Percentiles rank a stretch among this genome's conserved stretches.
These are phyloP conservation scores for Paratrypanosoma confusum DNA, from an alignment of 208 protist genomes.

Conservation along the genomic window DNA sequence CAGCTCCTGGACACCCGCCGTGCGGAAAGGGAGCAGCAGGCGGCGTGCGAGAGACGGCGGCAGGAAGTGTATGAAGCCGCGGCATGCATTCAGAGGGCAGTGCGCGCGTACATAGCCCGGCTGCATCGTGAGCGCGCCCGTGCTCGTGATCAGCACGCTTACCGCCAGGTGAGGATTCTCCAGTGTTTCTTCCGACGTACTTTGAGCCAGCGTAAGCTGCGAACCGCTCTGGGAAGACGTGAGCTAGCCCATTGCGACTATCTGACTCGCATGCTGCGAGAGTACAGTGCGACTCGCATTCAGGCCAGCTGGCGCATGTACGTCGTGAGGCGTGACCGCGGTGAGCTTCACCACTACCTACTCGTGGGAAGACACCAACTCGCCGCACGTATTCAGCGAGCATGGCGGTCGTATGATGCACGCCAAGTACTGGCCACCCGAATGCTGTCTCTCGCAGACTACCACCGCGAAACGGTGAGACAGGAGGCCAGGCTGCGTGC, in stretches of 20 bases:
- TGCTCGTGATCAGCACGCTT: background rate
- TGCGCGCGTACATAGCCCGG: conserved; percentile 24
- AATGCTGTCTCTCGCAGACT: no score
- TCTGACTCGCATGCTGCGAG: conserved; percentile 4
- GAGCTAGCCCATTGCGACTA: no score
- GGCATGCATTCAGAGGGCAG: conserved; percentile 29
- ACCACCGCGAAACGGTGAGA: no score
- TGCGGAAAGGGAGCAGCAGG: conserved; percentile 5
- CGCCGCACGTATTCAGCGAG: conserved; percentile 33
- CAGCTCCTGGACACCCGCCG: conserved; percentile 12
- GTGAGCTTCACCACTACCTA: conserved; percentile 31
- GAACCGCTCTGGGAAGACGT: no score
- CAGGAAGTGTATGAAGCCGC: conserved; percentile 48
- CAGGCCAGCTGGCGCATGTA: conserved; percentile 53
- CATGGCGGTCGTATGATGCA: conserved; percentile 29
- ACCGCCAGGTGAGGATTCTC: conserved; percentile 14
- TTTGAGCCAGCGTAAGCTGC: no score
- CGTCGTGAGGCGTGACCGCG: conserved; percentile 1
- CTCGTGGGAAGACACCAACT: conserved; percentile 33
- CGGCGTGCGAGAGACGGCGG: conserved; percentile 18
- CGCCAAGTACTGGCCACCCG: no score
- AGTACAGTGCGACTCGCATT: conserved; percentile 39
- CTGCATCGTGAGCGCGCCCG: background rate
- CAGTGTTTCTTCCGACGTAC: conserved; percentile 17
- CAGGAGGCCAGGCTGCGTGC: no score